These are phyloP conservation scores for Dioscorea zingiberensis DNA, from an alignment of 106 monocot genomes.

Conservation along the genomic window DNA sequence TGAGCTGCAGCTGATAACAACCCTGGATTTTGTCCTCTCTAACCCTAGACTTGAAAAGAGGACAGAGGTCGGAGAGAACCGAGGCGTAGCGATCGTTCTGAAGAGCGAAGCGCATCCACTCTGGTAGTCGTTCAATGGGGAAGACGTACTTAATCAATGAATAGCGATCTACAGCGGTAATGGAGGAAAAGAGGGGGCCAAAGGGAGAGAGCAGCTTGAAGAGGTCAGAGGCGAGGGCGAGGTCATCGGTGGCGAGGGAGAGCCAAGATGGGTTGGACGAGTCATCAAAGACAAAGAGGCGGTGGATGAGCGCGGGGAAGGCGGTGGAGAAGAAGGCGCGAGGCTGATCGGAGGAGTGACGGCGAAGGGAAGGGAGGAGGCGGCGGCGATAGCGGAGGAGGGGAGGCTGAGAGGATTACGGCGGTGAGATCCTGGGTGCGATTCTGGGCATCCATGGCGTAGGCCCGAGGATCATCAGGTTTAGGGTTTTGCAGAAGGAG, in stretches of 20 bases:
- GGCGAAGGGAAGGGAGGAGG: conserved; percentile 54
- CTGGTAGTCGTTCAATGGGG: conserved; percentile 69
- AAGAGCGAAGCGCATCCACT: conserved; percentile 64
- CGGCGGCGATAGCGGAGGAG: conserved; percentile 43
- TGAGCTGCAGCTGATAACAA: conserved; percentile 46
- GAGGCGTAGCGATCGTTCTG: conserved; percentile 11
- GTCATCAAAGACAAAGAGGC: conserved; percentile 75
- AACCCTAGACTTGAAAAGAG: conserved; percentile 44
- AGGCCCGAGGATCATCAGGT: conserved; percentile 20
- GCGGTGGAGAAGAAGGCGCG: conserved; percentile 80
- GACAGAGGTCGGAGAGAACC: conserved; percentile 40
- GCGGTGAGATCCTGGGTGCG: conserved; percentile 53
- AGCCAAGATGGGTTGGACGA: conserved; percentile 5
- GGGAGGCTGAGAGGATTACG: conserved; percentile 39
- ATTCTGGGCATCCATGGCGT: conserved; percentile 44
- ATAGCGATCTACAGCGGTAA: conserved; percentile 49
- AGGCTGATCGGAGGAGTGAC: conserved; percentile 45
- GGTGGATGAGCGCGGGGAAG: conserved; percentile 68
- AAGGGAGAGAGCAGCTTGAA: conserved; percentile 55
- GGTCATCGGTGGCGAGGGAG: conserved; percentile 17
- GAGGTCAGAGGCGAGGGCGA: conserved; percentile 27
- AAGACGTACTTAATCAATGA: conserved; percentile 59
- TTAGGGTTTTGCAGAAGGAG: neutral
- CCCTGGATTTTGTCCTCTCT: conserved; percentile 35
- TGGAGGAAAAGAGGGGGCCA: conserved; percentile 46